Base-by-base conservation (phyloP, 2,329 filamentous ascomycete species). In the Neoscytalidium dimidiatum region DNA sequence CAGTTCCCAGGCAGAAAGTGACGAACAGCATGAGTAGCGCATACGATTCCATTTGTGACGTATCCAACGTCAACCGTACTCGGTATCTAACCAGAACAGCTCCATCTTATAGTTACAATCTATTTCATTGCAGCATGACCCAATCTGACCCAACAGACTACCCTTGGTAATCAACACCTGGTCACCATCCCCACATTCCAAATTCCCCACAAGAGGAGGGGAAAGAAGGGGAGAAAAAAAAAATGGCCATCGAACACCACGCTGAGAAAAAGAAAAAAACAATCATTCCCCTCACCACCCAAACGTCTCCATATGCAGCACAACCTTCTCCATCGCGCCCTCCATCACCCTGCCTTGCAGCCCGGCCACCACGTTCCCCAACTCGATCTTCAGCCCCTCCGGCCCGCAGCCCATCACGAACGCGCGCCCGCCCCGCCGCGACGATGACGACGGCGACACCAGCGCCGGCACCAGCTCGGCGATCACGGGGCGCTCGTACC, bases 241-340 rank as follows among this genome's bases (percentile, higher is more conserved):
- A 38, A 38, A n/a, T n/a, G n/a, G n/a, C n/a, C n/a, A n/a, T n/a
- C n/a, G 4, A 38, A 38, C 2, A 38, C 3, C 11, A 38, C 11
- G 35, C 4, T n/a, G n/a, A 7, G 35, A 38, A 38, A 17, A 7
- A 38, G 5, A 1, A 41, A 8, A 5, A 44, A 44, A 23, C 43
- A 21, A n/a, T 41, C 43, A 9, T 28, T 26, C 3, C 48, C 14
- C 26, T 51, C 26, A 69, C 69, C 68, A 73, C 7, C 68, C 68
- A 67, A 72, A 73, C 8, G 64, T 67, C 61, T 74, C 71, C 7
- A 65, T 60, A n/a, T 60, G 56, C 41, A 60, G 14, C 19, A 31
- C 56, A 11, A 60, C 28, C 4, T 41, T 60, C 41, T 46, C 38
- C 56, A 60, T 60, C 19, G 21, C 13, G 26, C n/a, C 56, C 19